These are phyloP conservation scores for Cicer chorassanicum DNA, from an alignment of 306 rosid genomes.

Conservation along the genomic window DNA sequence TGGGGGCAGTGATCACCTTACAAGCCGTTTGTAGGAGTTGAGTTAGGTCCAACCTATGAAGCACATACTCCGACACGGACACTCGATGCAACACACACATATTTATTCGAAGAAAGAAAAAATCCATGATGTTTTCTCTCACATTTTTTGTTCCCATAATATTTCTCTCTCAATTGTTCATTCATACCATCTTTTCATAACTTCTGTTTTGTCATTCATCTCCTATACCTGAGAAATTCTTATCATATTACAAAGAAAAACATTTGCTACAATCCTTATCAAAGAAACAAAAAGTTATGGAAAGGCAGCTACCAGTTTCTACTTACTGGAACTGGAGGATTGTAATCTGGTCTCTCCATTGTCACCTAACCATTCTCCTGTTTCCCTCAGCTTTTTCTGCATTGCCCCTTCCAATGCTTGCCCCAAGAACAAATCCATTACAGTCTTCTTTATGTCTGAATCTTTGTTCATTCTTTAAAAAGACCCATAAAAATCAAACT, in stretches of 20 bases:
- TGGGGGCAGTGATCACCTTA: too few species aligned
- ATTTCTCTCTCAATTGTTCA: neutral
- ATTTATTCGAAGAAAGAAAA: too few species aligned
- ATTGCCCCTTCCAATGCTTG: slow-evolving; percentile 63
- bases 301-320: neutral
- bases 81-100: too few species aligned
- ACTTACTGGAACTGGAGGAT: slow-evolving; percentile 36
- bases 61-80: too few species aligned
- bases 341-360: slow-evolving; percentile 60
- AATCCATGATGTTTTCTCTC: too few species aligned
- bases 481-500: neutral
- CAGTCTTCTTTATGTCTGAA: slow-evolving; percentile 51
- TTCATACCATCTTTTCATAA: neutral
- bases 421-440: slow-evolving; percentile 58
- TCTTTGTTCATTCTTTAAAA: slow-evolving; percentile 45
- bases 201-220: slow-evolving; percentile 5
- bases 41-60: too few species aligned
- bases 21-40: too few species aligned
- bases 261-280: neutral
- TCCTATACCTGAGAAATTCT: neutral
- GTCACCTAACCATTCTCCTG: slow-evolving; percentile 72
- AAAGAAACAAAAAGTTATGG: neutral
- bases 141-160: neutral
- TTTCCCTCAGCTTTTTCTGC: slow-evolving; percentile 71
- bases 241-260: neutral